Evolutionary conservation across 352 stramenopile species (phyloP), one percentile per base, ranked within the genome.

Genomic region (Globisporangium cylindrosporum): DNA sequence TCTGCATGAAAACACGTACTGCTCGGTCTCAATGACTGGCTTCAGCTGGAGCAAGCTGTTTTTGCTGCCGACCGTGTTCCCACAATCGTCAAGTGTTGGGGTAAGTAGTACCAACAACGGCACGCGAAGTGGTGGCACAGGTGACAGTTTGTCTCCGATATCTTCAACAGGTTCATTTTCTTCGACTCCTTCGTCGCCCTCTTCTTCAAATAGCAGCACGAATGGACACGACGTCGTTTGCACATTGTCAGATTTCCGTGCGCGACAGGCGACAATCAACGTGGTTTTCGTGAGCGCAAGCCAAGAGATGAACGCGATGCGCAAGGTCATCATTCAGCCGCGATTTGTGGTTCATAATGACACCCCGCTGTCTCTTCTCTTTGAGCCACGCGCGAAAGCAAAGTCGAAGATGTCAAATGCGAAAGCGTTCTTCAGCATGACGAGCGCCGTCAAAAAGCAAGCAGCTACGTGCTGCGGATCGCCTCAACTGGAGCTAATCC

Each of bases 31-130:
- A 1, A 82, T 95, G 53, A 92, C 82, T 9, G 81, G 80, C 0
- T 90, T 88, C 48, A 92, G 77, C 67, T 95, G 88, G 88, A 94
- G 83, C 70, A 86, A 86, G 34, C 70, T 94, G 0, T 90, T 94
- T 43, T 69, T 81, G 49, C 66, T 94, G 10, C 81, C 80, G 4
- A 80, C 56, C 2, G 63, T 69, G 0, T 77, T 84, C 27, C 71
- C 67, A 0, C 64, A 59, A 9, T 51, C 56, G 14, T 41, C 71
- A 29, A 68, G 51, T 20, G 27, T 51, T 4, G 67, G 70, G 27
- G 38, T 71, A 15, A 34, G 48, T 4, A 18, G 9, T 22, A 68
- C 64, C 7, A 72, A 61, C n/a, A 55, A 54, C 14, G 69, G 68
- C 15, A 22, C 22, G 20, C 32, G 9, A 36, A 62, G 27, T 48